A percentile compares a stretch with the other conserved stretches of the same genome.
phyloP scores from a whole-genome alignment of 73 alveolate species.

The Blepharisma stoltei region DNA sequence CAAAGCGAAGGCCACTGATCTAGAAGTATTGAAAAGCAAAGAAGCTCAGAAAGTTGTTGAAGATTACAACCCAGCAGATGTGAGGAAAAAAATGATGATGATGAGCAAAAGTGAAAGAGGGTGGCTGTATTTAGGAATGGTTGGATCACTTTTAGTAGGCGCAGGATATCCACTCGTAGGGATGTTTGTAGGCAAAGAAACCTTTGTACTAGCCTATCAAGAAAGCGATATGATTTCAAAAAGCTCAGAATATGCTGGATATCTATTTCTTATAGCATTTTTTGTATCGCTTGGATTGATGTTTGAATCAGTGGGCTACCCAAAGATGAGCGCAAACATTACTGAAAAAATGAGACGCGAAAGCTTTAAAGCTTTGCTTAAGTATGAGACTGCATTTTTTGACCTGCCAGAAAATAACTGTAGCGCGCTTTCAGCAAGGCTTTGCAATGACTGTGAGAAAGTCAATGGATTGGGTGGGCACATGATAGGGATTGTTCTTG shows the following conservation, averaged over 20 bases:
- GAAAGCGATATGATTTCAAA: background rate
- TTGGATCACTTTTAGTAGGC: conserved; percentile 16
- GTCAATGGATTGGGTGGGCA: conserved; percentile 16
- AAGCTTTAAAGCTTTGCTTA: conserved; percentile 35
- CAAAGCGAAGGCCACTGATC: background rate
- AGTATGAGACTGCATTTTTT: conserved; percentile 42
- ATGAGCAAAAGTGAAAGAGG: conserved; percentile 12
- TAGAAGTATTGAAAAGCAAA: background rate
- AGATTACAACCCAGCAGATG: background rate
- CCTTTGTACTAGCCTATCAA: too few relatives aligned
- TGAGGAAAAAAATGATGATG: background rate
- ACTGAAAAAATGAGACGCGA: conserved; percentile 36
- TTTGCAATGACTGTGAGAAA: conserved; percentile 40
- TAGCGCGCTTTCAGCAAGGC: conserved; percentile 42
- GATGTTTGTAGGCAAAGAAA: background rate
- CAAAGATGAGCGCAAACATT: conserved; percentile 30
- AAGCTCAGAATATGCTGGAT: conserved; percentile 2
- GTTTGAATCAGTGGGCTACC: background rate
- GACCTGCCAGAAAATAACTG: conserved; percentile 37
- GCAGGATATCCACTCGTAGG: background rate
- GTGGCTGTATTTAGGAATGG: conserved; percentile 1
- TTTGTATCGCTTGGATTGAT: background rate
- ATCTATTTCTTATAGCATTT: background rate
- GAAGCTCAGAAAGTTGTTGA: background rate
- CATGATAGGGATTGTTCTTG: conserved; percentile 16